Evolutionary conservation across 179 eudicot species (phyloP), one percentile per base, ranked within the genome.

Genomic region (Beta macrorhiza): DNA sequence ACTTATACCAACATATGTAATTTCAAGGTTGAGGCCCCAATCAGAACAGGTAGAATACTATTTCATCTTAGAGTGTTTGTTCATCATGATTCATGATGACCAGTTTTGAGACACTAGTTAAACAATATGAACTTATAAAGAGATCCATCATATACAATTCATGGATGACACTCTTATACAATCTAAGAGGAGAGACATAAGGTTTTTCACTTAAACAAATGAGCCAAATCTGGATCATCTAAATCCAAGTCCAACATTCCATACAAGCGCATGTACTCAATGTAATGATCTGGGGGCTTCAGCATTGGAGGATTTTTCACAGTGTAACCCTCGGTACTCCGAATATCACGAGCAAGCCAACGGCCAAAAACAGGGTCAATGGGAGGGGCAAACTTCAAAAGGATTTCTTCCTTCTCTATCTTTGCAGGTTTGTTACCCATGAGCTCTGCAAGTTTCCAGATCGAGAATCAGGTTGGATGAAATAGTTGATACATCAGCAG

Each of bases 381-480:
- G 65, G 97, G 97, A 73, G 95, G 93, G 61, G 83, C 82, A 73
- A 90, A 75, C 88, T 86, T 91, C 84, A 91, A 63, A 14, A 88
- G 75, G 58, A 83, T 19, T 80, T 89, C 92, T 45, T 91, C 94
- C 75, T 81, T 80, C 72, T 86, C 89, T 72, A 61, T 83, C 88
- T 92, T 94, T 5, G 85, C 93, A 44, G 90, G 89, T 80, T 86
- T 93, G 90, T 93, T 91, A 75, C 97, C 97, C 98, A 94, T 94
- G 56, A 44, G 70, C 52, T 63, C 87, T 79, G 83, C 87, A 85
- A 62, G n/a, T 74, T 76, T 71, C 42, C 79, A 77, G 29, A 51
- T 62, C 74, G 55, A 67, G 19, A 49, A 68, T 64, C 58, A 80
- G 64, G 64, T 25, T 58, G 68, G 58, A 74, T 37, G 9, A 8